Evolutionary conservation across 2,329 filamentous ascomycete genomes (phyloP).

Genomic region (Neophaeococcomyces aloes): DNA sequence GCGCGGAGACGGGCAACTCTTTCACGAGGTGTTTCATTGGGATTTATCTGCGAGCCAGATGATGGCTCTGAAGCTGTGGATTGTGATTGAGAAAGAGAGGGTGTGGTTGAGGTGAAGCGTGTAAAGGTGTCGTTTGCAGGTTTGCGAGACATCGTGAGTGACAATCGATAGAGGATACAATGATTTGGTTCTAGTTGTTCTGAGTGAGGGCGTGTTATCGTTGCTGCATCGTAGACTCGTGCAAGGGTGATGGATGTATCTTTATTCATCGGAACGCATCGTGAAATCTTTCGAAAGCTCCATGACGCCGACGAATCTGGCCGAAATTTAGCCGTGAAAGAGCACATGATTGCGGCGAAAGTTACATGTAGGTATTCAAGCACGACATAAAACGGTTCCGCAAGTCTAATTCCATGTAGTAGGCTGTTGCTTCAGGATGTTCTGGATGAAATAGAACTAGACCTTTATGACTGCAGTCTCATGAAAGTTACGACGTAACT

Average conservation of each 20-base stretch:
- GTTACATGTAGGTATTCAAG: too few relatives aligned
- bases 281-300: conserved; percentile 1
- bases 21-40: conserved; percentile 55
- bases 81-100: conserved; percentile 33
- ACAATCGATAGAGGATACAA: too few relatives aligned
- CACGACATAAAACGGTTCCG: too few relatives aligned
- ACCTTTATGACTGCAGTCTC: too few relatives aligned
- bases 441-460: too few relatives aligned
- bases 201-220: neutral
- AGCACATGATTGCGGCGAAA: too few relatives aligned
- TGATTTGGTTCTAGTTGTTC: neutral
- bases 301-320: neutral
- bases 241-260: neutral
- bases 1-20: conserved; percentile 58
- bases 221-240: neutral
- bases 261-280: neutral
- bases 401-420: too few relatives aligned
- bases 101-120: conserved; percentile 41
- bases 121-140: conserved; percentile 35
- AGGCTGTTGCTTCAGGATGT: too few relatives aligned
- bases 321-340: neutral
- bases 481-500: too few relatives aligned
- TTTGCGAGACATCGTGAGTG: conserved; percentile 27
- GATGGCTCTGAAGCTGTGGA: conserved; percentile 24
- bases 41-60: conserved; percentile 3